Percentiles rank a stretch among this genome's conserved stretches.
Evolutionary conservation across 1,284 basidiomycete species (phyloP).

Genomic region (Papiliotrema nemorosa): DNA sequence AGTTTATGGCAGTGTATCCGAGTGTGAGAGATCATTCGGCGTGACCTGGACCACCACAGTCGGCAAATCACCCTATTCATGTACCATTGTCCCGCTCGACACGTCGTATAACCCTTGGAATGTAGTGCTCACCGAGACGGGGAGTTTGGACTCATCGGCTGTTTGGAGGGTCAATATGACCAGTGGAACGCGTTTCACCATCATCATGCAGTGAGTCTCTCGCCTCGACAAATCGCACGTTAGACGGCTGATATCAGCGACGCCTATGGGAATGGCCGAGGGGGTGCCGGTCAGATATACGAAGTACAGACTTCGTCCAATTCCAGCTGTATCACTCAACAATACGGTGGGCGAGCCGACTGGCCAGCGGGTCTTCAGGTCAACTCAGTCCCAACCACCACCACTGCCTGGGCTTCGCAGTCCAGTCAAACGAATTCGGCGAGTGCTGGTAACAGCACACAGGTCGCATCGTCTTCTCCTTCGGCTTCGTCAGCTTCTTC

Average conservation of each 20-base stretch:
- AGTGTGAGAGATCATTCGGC: conserved; percentile 3
- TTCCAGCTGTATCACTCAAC: conserved; percentile 1
- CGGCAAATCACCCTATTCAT: conserved; percentile 4
- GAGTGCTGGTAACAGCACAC: neutral
- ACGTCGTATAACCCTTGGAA: conserved; percentile 3
- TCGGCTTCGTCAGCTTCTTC: neutral
- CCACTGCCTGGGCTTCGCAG: neutral
- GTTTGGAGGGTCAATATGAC: conserved; percentile 11
- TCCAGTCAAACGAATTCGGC: neutral
- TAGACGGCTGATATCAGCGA: conserved; percentile 5
- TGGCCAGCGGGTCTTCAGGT: conserved; percentile 3
- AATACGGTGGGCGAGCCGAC: neutral
- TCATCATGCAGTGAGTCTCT: conserved; percentile 10
- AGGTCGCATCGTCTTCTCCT: neutral
- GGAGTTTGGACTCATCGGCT: neutral
- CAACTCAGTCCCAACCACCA: neutral
- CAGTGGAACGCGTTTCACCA: conserved; percentile 6
- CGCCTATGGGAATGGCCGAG: conserved; percentile 1
- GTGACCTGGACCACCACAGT: conserved; percentile 2
- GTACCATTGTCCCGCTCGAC: conserved; percentile 8
- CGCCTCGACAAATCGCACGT: too few relatives aligned
- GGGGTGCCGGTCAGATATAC: conserved; percentile 7
- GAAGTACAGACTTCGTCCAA: conserved; percentile 1
- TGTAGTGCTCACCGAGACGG: conserved; percentile 1
- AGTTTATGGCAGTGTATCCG: conserved; percentile 2